Conservation (phyloP, 257 asterid species). For the Capsicum pubescens region DNA sequence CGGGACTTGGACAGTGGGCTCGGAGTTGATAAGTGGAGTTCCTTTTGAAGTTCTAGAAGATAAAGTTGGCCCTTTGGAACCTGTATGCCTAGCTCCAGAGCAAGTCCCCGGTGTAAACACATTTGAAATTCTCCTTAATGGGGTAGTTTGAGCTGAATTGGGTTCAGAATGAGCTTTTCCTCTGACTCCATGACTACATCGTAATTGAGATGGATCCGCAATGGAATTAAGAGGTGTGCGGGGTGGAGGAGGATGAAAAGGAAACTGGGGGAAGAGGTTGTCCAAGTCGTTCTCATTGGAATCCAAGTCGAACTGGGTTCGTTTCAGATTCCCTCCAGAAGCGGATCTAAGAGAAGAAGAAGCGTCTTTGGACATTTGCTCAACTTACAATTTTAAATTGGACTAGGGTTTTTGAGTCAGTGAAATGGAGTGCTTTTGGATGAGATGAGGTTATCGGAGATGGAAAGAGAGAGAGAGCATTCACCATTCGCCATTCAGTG, state of each 20-base stretch:
- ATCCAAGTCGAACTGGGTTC: constrained; percentile 32
- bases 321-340: constrained; percentile 33
- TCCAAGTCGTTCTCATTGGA: constrained; percentile 50
- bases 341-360: constrained; percentile 30
- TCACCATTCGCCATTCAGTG: background rate
- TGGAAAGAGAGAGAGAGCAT: background rate
- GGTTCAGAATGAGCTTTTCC: constrained; percentile 51
- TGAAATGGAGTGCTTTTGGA: background rate
- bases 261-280: constrained; percentile 31
- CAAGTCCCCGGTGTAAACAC: constrained; percentile 36
- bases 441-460: background rate
- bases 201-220: constrained; percentile 67
- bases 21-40: constrained; percentile 40
- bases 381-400: constrained; percentile 8
- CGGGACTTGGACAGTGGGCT: constrained; percentile 47
- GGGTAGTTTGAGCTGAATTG: constrained; percentile 63
- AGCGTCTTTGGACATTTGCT: constrained; percentile 30
- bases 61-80: constrained; percentile 42
- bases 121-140: constrained; percentile 50
- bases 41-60: constrained; percentile 50
- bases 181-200: constrained; percentile 32
- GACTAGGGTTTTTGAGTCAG: background rate
- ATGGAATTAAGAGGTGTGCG: constrained; percentile 78
- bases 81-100: constrained; percentile 37
- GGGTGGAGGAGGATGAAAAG: constrained; percentile 32